Base-by-base conservation (phyloP, 2,329 filamentous ascomycete genomes). In the Fusarium marasasianum region DNA sequence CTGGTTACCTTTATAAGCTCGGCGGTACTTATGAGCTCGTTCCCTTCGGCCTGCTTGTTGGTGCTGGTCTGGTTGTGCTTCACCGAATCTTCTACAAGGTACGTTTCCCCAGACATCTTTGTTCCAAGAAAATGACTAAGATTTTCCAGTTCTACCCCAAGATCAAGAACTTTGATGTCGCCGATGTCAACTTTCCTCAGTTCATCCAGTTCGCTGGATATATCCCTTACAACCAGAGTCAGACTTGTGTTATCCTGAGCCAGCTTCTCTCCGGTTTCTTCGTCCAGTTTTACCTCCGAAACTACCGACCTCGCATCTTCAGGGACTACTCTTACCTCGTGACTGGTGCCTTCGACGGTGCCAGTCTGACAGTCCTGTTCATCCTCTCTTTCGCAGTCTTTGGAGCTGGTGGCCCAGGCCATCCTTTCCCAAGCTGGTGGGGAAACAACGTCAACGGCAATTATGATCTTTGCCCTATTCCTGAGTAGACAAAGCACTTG, bases 331-430 rank as follows among this genome's bases (percentile, higher is more conserved):
- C 83, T 24, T 89, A 89, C 77, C 77, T 89, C 13, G 78, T 89
- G 4, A 85, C 86, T 0, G 87, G 84, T n/a, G 87, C 87, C 1
- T 86, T 86, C 22, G 88, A 89, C 66, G 88, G 87, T 15, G 88
- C 84, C 13, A 84, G 82, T 66, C 81, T 88, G 8, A 79, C 81
- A 3, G 85, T 83, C 0, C 79, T 89, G 6, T 89, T 89, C 59
- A 85, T 89, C 45, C 79, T 89, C 18, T 88, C 87, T 0, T 89
- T 89, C 78, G 87, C 87, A 3, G 87, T 89, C 0, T 88, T 89
- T 61, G 88, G 87, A 1, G 87, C 86, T 6, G 86, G 86, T 37
- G 85, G 85, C 1, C 66, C 72, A 3, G 77, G 84, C 0, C 76
- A 80, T 15, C 82, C 85, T 1, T 89, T 89, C 74, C 87, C 87